These are phyloP conservation scores for Pelomyxa schiedti DNA, from an alignment of 78 protist species.

Conservation along the genomic window DNA sequence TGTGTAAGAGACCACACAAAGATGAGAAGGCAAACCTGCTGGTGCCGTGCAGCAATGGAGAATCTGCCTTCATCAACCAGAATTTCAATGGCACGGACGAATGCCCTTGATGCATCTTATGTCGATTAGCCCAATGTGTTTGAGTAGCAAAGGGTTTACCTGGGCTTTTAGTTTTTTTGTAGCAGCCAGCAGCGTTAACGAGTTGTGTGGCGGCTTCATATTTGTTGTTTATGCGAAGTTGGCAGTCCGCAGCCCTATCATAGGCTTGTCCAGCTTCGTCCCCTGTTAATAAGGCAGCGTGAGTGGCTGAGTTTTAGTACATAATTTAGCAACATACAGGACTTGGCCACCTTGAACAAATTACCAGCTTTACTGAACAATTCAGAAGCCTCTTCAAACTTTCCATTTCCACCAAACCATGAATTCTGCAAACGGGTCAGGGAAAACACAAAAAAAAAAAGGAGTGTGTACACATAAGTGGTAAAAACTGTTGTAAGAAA, in stretches of 20 bases:
- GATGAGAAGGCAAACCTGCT: not conserved
- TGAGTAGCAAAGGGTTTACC: not conserved
- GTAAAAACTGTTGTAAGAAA: no score
- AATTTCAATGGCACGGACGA: not conserved
- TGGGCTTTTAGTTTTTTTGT: not conserved
- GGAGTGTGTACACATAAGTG: no score
- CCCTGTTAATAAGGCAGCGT: not conserved
- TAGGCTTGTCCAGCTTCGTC: not conserved
- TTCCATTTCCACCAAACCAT: not conserved
- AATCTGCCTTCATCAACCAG: constrained; percentile 18
- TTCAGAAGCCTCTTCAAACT: not conserved
- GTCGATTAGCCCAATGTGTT: not conserved
- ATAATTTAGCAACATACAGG: not conserved
- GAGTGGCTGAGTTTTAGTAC: not conserved
- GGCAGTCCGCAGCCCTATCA: not conserved
- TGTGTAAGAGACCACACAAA: not conserved
- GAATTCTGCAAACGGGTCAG: no score
- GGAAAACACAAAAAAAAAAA: no score
- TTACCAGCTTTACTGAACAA: not conserved
- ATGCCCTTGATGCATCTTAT: not conserved
- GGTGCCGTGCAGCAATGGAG: constrained; percentile 2
- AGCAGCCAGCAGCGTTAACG: constrained; percentile 1
- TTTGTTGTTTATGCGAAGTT: not conserved
- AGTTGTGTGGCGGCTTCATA: constrained; percentile 19
- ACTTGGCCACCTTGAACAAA: not conserved